A percentile compares a stretch with the other conserved stretches of the same genome.
phyloP scores from a whole-genome alignment of 164 flowering plant genomes.

The Berberis thunbergii region DNA sequence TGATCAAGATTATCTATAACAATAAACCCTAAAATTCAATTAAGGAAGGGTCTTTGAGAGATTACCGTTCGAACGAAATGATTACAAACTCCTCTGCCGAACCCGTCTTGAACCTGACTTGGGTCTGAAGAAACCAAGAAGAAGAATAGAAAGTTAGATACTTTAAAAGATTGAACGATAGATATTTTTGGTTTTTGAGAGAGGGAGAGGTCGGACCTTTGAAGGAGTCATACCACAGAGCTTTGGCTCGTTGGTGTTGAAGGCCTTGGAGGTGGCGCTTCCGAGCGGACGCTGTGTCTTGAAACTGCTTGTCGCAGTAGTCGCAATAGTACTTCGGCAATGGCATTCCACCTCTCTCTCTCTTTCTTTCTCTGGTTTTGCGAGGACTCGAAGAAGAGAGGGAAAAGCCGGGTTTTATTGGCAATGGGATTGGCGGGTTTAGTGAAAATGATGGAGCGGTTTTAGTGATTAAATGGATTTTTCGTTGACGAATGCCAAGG shows the following conservation, averaged over 20 bases:
- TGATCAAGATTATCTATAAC: not conserved
- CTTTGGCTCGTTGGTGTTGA: slow-evolving; percentile 64
- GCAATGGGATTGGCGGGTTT: no score
- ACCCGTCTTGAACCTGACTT: slow-evolving; percentile 18
- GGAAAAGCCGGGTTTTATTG: no score
- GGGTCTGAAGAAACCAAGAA: slow-evolving; percentile 19
- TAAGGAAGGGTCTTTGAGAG: not conserved
- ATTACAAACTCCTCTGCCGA: slow-evolving; percentile 49
- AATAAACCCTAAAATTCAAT: not conserved
- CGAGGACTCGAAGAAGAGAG: no score
- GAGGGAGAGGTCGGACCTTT: slow-evolving; percentile 16
- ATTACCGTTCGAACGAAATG: slow-evolving; percentile 67
- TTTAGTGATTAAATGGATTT: no score
- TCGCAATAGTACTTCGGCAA: slow-evolving; percentile 81
- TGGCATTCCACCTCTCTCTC: slow-evolving; percentile 29
- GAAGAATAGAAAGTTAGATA: not conserved
- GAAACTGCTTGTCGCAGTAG: slow-evolving; percentile 90
- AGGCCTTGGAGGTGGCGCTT: slow-evolving; percentile 75
- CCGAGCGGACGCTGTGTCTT: slow-evolving; percentile 65
- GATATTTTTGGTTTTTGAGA: not conserved
- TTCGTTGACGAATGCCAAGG: no score
- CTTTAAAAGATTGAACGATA: not conserved
- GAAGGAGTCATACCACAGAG: slow-evolving; percentile 70
- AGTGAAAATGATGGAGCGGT: no score
- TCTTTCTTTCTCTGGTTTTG: no score